Base-by-base conservation (phyloP, 2,329 filamentous ascomycete genomes). In the Trichoderma guizhouense region DNA sequence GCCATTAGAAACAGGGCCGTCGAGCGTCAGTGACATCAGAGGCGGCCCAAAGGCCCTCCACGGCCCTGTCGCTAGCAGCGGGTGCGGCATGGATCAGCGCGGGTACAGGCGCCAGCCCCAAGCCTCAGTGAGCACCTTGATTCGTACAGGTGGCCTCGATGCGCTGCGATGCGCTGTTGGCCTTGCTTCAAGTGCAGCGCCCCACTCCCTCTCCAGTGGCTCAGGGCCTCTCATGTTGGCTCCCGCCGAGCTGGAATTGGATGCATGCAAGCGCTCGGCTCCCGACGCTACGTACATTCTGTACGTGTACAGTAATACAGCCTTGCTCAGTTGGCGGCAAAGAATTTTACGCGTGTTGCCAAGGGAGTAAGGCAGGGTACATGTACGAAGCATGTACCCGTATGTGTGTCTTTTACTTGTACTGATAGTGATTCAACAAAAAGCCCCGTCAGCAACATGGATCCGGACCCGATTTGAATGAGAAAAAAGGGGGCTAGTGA, bases 1-100 rank as follows among this genome's bases (percentile, higher is more conserved):
- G 51, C 47, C 60, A 15, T 55, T 24, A 11, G 51, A 43, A 34
- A 24, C 47, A 24, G 39, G 39, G 39, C 39, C 15, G 39, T 43
- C 39, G 39, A 43, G 70, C 70, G 34, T 36, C 65, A 30, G 70
- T 72, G 70, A 72, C 70, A 72, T 72, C 70, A 72, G 70, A 72
- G 70, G 70, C 70, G 62, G 30, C 21, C 47, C 69, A 58, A 21
- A 36, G 36, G 51, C 32, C 61, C 61, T 66, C 51, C 26, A 26
- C 6, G 18, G 57, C 11, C 47, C 47, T 53, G 21, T 24, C 47
- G n/a, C n/a, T n/a, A 58, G 53, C 32, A 47, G 53, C 69, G 69
- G 69, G 69, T 58, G 62, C 57, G 69, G 69, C 69, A 71, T 57
- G 62, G 69, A 71, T 71, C 69, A 65, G 61, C 69, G 69, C 69